phyloP scores from a whole-genome alignment of 2,329 filamentous ascomycete genomes.

The Aspergillus novoparasiticus region DNA sequence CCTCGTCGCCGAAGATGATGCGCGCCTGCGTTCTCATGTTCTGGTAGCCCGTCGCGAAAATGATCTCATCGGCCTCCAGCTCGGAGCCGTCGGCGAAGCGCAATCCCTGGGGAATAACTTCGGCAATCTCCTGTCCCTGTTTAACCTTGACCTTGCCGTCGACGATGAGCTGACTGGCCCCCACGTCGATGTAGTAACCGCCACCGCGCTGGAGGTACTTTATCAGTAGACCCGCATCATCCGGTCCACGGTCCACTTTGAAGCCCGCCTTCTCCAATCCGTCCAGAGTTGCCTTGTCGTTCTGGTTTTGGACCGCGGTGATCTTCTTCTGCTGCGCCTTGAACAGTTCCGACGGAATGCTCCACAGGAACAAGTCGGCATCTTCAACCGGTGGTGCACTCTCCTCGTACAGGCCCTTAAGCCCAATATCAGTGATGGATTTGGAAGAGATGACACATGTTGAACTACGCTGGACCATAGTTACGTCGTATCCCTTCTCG shows the following conservation, averaged over 20 bases:
- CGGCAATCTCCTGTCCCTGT: conserved; percentile 60
- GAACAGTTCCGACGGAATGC: conserved; percentile 60
- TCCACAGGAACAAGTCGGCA: conserved; percentile 63
- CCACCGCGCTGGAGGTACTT: conserved; percentile 69
- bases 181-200: conserved; percentile 72
- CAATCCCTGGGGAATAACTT: conserved; percentile 53
- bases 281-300: conserved; percentile 41
- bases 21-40: conserved; percentile 68
- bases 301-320: conserved; percentile 41
- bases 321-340: conserved; percentile 60
- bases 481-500: conserved; percentile 68
- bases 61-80: conserved; percentile 65
- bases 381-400: conserved; percentile 64
- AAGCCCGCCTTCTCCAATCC: conserved; percentile 61
- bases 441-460: conserved; percentile 65
- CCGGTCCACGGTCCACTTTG: conserved; percentile 60
- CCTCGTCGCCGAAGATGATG: conserved; percentile 62
- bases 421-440: conserved; percentile 54
- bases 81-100: conserved; percentile 60
- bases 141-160: conserved; percentile 68
- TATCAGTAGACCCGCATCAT: conserved; percentile 59
- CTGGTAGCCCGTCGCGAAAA: conserved; percentile 62
- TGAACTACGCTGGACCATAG: conserved; percentile 68
- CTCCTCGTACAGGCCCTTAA: conserved; percentile 55
- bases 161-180: conserved; percentile 62